Conservation (phyloP, 805 yeast genomes). For the Zygosaccharomyces bisporus region DNA sequence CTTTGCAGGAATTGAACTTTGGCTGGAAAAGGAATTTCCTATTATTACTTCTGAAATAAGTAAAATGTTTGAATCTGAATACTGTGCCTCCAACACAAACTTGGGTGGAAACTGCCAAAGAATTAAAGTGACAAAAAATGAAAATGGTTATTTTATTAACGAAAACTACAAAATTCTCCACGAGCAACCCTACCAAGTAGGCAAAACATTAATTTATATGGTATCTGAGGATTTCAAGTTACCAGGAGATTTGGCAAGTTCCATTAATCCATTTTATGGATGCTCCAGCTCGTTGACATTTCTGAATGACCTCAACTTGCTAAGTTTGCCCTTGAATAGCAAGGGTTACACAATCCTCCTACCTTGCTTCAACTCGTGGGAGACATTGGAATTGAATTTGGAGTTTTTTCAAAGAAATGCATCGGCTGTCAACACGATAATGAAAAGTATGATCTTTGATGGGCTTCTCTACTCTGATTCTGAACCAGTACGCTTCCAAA, state of each 20-base stretch:
- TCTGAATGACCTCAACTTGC: constrained; percentile 49
- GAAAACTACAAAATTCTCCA: constrained; percentile 48
- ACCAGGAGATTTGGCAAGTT: constrained; percentile 61
- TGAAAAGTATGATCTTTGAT: constrained; percentile 58
- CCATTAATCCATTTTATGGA: constrained; percentile 59
- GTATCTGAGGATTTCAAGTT: constrained; percentile 55
- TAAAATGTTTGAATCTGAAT: constrained; percentile 46
- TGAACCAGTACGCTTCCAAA: constrained; percentile 28
- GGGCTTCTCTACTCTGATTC: constrained; percentile 67
- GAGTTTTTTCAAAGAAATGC: constrained; percentile 54
- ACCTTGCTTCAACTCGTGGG: constrained; percentile 79
- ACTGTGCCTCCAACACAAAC: constrained; percentile 48
- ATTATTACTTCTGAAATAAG: constrained; percentile 7
- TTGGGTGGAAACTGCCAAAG: constrained; percentile 65
- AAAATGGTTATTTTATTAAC: constrained; percentile 44
- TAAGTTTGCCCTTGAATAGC: constrained; percentile 49
- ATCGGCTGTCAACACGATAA: constrained; percentile 46
- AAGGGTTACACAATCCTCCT: constrained; percentile 71
- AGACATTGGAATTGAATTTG: constrained; percentile 52
- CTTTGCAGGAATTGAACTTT: constrained; percentile 38
- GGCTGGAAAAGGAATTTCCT: constrained; percentile 22
- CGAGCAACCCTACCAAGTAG: constrained; percentile 46
- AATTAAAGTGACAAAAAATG: constrained; percentile 42
- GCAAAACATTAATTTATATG: constrained; percentile 63
- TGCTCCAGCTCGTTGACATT: constrained; percentile 64